Base-by-base conservation (phyloP, 75 land plant genomes). In the Pseudotsuga menziesii region DNA sequence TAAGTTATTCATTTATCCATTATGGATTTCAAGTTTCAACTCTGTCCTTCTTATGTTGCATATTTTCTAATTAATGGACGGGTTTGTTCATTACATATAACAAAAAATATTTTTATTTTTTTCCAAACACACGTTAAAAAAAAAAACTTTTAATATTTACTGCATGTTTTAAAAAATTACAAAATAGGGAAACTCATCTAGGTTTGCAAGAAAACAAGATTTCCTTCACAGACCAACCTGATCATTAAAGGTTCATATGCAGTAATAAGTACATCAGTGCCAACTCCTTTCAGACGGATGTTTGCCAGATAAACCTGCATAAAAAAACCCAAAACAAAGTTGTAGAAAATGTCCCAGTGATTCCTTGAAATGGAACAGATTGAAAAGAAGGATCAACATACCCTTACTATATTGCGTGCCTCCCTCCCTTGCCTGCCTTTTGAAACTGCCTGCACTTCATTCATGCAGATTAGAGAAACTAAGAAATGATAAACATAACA, bases 401-500 rank as follows among this genome's bases (percentile, higher is more conserved):
- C 99, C 88, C 86, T 86, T 52, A 97, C 89, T 62, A 90, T 69
- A 70, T 94, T 97, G 55, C 79, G 86, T 63, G 99, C 98, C 71
- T 94, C 95, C 48, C 79, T 86, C 75, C 98, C 98, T 85, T 97
- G 98, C 75, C 93, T 82, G 61, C 90, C 90, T 79, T 94, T 97
- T 11, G 99, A 89, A 79, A 94, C 77, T 35, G 87, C 93, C 99
- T 96, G 80, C 58, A 73, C 39, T 72, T 52, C 4, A 73, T 55
- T 52, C 23, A 44, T n/a, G 23, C 61, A 60, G 2, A 5, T 60
- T 60, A 20, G n/a, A 22, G 8, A 60, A 19, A 60, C 61, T 60
- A 20, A 60, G 22, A 60, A 60, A 60, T 60, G 61, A 20, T 20
- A 60, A 9, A 60, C 20, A 60, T 60, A 19, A 60, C 61, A 7